Base-by-base conservation (phyloP, 805 yeast genomes). In the Candida nanaspora region DNA sequence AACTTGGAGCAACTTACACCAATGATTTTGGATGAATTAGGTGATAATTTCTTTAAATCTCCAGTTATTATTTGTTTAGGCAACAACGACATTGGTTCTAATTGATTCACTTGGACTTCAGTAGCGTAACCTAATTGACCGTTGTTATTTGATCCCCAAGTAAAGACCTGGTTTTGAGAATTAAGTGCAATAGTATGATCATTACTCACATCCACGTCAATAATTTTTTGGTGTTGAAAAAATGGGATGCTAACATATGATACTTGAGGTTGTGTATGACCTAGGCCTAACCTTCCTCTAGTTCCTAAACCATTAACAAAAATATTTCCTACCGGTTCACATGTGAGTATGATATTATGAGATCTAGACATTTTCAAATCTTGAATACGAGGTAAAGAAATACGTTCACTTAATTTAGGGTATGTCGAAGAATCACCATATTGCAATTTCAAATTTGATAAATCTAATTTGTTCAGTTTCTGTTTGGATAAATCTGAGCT, bases 141-240 rank as follows among this genome's bases (percentile, higher is more conserved):
- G 55, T 59, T 70, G 15, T 69, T 65, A 51, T 86, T 86, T 45
- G 77, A 68, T 0, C 97, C 97, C 95, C 96, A 89, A 0, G 88
- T 61, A 46, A 68, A 82, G 2, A 86, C 63, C n/a, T 70, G 70
- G 30, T 78, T 78, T 14, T 59, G 48, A 0, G 62, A 51, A 0
- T 82, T 72, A 18, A 84, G 49, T 0, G 74, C 82, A 9, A 87
- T 50, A 0, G 86, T 65, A 53, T 86, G 95, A 50, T 83, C 82
- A 49, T 78, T 76, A 39, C 87, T 78, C 1, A 79, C 56, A 1
- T 73, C 75, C 2, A 78, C 61, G 22, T 56, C 52, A 1, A 61
- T 42, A 2, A 66, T 54, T 22, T 54, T 59, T 7, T 59, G 53
- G n/a, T 52, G 46, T 2, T 47, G 48, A 32, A 76, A 61, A 16